phyloP scores from a whole-genome alignment of 768 basidiomycete genomes.

The Psilocybe tampanensis region DNA sequence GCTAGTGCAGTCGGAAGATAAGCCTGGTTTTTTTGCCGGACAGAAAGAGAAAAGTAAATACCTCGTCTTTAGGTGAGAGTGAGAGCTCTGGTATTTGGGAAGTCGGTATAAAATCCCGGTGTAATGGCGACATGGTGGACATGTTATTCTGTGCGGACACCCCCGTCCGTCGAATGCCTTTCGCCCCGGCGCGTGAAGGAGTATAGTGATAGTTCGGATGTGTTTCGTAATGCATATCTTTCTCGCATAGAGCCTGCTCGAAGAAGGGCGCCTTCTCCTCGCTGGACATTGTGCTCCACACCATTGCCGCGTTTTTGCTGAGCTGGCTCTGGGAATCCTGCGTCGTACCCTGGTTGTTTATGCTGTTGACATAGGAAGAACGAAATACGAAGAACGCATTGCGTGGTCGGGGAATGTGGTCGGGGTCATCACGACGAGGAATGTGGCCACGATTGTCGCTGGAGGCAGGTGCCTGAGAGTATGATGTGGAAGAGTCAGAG shows the following conservation, averaged over 20 bases:
- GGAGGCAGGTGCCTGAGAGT: neutral
- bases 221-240: conserved; percentile 40
- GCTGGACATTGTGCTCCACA: conserved; percentile 51
- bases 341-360: conserved; percentile 15
- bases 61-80: too few relatives aligned
- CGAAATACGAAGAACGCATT: conserved; percentile 64
- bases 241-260: conserved; percentile 41
- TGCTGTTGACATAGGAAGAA: conserved; percentile 36
- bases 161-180: neutral
- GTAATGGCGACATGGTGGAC: too few relatives aligned
- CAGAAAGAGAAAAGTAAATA: too few relatives aligned
- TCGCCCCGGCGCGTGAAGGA: conserved; percentile 9
- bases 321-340: conserved; percentile 47
- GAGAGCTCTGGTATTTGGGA: too few relatives aligned
- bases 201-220: conserved; percentile 52
- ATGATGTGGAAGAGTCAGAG: too few relatives aligned
- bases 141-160: too few relatives aligned
- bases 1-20: too few relatives aligned
- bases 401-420: conserved; percentile 47
- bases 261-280: conserved; percentile 41
- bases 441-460: neutral
- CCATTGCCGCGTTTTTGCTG: conserved; percentile 62
- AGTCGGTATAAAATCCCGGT: too few relatives aligned
- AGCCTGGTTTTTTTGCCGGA: too few relatives aligned
- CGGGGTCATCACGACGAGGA: neutral